A percentile compares a stretch with the other conserved stretches of the same genome.
These are phyloP conservation scores for Sporopachydermia quercuum DNA, from an alignment of 805 yeast species.

Conservation along the genomic window DNA sequence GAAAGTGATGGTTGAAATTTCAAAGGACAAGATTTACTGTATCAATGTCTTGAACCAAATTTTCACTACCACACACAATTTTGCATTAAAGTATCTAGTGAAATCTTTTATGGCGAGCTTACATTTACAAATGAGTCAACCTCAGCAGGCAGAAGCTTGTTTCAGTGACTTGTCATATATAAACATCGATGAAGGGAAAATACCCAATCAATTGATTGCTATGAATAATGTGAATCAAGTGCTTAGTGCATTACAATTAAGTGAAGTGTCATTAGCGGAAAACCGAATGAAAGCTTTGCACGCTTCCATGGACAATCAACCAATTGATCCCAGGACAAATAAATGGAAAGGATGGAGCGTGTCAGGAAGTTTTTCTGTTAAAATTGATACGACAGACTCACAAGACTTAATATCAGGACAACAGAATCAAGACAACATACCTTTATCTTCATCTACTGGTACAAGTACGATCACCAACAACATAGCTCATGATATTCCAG, in stretches of 20 bases:
- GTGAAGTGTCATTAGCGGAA: background rate
- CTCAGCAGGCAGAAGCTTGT: background rate
- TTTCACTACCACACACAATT: background rate
- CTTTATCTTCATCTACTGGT: background rate
- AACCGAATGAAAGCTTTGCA: background rate
- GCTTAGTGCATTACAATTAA: background rate
- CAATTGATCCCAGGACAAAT: background rate
- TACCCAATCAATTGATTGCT: background rate
- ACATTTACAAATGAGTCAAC: background rate
- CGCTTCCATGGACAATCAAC: background rate
- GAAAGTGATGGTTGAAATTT: background rate
- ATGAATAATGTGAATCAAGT: background rate
- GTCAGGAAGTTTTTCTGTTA: background rate
- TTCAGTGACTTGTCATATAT: too few relatives aligned
- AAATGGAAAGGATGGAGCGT: constrained; percentile 1
- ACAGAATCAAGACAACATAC: background rate
- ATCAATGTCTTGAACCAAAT: background rate
- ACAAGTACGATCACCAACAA: background rate
- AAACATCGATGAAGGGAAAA: background rate
- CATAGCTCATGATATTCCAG: background rate
- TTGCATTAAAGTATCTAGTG: background rate
- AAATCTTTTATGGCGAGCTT: background rate
- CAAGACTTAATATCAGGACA: background rate
- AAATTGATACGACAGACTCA: background rate
- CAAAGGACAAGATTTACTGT: background rate